Conservation (phyloP, 169 alveolate species). For the Cyclospora cayetanensis region DNA sequence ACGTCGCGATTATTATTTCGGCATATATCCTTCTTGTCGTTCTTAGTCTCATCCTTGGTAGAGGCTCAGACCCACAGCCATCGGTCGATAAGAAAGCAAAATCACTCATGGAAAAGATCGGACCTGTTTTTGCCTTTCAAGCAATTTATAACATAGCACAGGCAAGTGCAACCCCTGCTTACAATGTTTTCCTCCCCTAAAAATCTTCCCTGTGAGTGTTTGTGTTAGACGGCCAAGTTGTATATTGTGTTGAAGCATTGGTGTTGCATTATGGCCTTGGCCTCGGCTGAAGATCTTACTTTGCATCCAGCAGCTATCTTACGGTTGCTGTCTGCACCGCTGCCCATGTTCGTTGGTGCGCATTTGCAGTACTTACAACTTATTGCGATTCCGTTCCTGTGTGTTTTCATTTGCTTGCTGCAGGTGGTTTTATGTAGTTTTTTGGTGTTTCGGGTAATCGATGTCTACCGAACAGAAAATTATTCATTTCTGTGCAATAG, state of each 20-base stretch:
- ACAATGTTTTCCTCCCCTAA: too few species aligned
- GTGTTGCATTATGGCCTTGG: too few species aligned
- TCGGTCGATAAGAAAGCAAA: background rate
- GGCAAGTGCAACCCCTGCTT: too few species aligned
- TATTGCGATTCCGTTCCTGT: background rate
- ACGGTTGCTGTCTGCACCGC: too few species aligned
- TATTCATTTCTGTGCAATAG: constrained; percentile 18
- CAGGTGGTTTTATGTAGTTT: constrained; percentile 15
- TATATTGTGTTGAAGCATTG: too few species aligned
- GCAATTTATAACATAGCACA: constrained; percentile 26
- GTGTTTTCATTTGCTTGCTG: background rate
- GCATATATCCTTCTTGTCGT: constrained; percentile 3
- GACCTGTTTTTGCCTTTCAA: constrained; percentile 16
- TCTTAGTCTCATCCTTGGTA: background rate
- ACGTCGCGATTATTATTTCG: background rate
- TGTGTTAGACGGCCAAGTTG: too few species aligned
- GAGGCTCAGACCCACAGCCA: background rate
- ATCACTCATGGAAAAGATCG: background rate
- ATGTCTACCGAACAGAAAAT: background rate
- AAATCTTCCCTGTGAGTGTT: too few species aligned
- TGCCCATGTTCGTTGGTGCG: too few species aligned
- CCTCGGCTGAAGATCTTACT: too few species aligned
- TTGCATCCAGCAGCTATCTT: too few species aligned
- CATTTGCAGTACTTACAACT: background rate
- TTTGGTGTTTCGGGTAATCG: constrained; percentile 6